These are phyloP conservation scores for Colletotrichum higginsianum DNA, from an alignment of 2,329 filamentous ascomycete species.

Conservation along the genomic window DNA sequence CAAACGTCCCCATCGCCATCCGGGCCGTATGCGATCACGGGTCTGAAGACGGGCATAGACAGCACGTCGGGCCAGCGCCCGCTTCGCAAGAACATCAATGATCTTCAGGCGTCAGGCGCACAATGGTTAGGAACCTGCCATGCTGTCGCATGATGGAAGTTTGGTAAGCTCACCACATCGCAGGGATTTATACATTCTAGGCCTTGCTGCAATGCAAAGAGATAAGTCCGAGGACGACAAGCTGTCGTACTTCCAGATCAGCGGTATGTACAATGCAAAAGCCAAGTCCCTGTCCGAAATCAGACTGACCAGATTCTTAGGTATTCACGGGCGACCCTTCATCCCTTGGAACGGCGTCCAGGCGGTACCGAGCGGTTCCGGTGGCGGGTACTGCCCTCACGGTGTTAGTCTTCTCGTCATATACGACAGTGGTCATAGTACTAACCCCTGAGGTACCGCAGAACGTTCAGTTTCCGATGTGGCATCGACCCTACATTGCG, in stretches of 20 bases:
- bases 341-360: conserved; percentile 55
- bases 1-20: conserved; percentile 13
- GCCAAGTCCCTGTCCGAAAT: background rate
- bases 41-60: conserved; percentile 20
- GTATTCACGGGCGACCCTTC: conserved; percentile 60
- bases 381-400: conserved; percentile 46
- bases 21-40: conserved; percentile 16
- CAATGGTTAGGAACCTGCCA: conserved; percentile 16
- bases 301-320: conserved; percentile 43
- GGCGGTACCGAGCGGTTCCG: conserved; percentile 12
- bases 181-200: conserved; percentile 70
- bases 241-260: conserved; percentile 66
- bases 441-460: background rate
- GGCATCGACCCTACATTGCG: conserved; percentile 70
- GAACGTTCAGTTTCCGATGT: conserved; percentile 64
- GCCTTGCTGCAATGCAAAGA: conserved; percentile 67
- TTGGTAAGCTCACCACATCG: background rate
- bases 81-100: conserved; percentile 15
- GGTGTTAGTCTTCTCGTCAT: conserved; percentile 13
- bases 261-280: conserved; percentile 53
- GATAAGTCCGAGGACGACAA: conserved; percentile 56
- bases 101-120: conserved; percentile 16
- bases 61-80: conserved; percentile 20
- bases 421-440: background rate
- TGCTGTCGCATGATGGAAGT: background rate